phyloP scores from a whole-genome alignment of 805 yeast genomes.

The Cyberlindnera americana region DNA sequence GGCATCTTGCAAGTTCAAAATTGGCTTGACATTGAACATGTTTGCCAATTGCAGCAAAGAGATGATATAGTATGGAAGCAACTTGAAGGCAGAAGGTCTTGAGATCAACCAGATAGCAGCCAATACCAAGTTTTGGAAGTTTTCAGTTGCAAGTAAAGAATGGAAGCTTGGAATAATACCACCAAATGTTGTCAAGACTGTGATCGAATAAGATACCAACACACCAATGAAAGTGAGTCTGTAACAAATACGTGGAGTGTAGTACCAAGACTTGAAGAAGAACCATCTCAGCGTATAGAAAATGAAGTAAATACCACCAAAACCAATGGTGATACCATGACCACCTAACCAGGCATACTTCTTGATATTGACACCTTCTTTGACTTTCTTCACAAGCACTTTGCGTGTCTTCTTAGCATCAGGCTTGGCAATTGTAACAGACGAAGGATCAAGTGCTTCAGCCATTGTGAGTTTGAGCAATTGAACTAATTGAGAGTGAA shows the following conservation, averaged over 20 bases:
- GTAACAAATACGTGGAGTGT: slow-evolving; percentile 49
- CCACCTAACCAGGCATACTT: slow-evolving; percentile 56
- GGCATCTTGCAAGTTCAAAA: slow-evolving; percentile 35
- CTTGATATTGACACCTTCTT: slow-evolving; percentile 37
- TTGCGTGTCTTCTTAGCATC: slow-evolving; percentile 28
- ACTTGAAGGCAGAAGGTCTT: slow-evolving; percentile 60
- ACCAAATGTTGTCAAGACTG: slow-evolving; percentile 58
- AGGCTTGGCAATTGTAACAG: slow-evolving; percentile 16
- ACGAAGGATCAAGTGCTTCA: slow-evolving; percentile 15
- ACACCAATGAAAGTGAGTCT: slow-evolving; percentile 56
- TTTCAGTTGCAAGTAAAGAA: slow-evolving; percentile 66
- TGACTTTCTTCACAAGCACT: slow-evolving; percentile 34
- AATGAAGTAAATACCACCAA: slow-evolving; percentile 36
- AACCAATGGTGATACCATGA: slow-evolving; percentile 42
- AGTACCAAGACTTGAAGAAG: slow-evolving; percentile 33
- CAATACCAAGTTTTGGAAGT: slow-evolving; percentile 64
- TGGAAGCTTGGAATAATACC: slow-evolving; percentile 57
- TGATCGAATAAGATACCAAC: slow-evolving; percentile 45
- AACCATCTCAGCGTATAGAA: slow-evolving; percentile 30
- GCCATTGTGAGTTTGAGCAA: too few relatives aligned
- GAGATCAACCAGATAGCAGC: slow-evolving; percentile 59
- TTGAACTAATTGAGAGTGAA: too few relatives aligned
- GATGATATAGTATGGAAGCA: slow-evolving; percentile 56
- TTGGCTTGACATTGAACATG: slow-evolving; percentile 37
- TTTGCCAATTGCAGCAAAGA: slow-evolving; percentile 54